Evolutionary conservation across 192 early-diverging fungal species (phyloP).

Genomic region (Podila clonocystis): DNA sequence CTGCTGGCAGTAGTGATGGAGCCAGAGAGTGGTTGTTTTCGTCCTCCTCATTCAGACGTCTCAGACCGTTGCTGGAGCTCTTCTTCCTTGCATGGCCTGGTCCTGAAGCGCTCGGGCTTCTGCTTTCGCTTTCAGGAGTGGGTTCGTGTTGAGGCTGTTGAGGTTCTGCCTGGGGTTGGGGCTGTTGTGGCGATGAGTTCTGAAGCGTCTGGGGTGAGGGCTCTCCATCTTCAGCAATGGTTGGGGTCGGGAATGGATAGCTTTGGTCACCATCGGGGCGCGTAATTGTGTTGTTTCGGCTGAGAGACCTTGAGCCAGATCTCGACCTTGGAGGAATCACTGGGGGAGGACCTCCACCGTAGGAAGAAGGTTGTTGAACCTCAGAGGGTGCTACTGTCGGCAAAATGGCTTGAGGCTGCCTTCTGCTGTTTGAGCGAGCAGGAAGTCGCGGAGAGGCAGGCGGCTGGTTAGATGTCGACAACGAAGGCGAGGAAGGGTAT

Average conservation of each 20-base stretch:
- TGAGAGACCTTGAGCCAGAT: slow-evolving; percentile 24
- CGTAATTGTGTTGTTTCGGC: slow-evolving; percentile 36
- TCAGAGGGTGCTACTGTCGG: background rate
- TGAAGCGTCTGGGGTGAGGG: background rate
- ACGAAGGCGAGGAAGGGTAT: slow-evolving; percentile 20
- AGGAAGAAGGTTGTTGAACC: background rate
- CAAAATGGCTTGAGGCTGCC: background rate
- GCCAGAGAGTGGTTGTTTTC: slow-evolving; percentile 7
- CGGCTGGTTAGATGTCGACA: slow-evolving; percentile 3
- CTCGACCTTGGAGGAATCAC: slow-evolving; percentile 20
- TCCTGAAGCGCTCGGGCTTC: background rate
- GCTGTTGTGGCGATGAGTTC: background rate
- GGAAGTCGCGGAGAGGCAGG: slow-evolving; percentile 23
- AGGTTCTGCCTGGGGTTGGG: background rate
- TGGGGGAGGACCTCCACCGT: slow-evolving; percentile 1
- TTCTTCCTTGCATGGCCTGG: slow-evolving; percentile 14
- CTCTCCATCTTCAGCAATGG: slow-evolving; percentile 38
- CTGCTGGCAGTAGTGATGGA: slow-evolving; percentile 22
- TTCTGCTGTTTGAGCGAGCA: slow-evolving; percentile 46
- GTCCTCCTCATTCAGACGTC: background rate
- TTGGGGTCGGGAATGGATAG: slow-evolving; percentile 7
- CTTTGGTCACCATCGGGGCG: slow-evolving; percentile 3
- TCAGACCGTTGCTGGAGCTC: slow-evolving; percentile 23
- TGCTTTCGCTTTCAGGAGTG: background rate
- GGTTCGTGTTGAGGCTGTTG: background rate